These are phyloP conservation scores for Glycine soja DNA, from an alignment of 306 rosid genomes.

Conservation along the genomic window DNA sequence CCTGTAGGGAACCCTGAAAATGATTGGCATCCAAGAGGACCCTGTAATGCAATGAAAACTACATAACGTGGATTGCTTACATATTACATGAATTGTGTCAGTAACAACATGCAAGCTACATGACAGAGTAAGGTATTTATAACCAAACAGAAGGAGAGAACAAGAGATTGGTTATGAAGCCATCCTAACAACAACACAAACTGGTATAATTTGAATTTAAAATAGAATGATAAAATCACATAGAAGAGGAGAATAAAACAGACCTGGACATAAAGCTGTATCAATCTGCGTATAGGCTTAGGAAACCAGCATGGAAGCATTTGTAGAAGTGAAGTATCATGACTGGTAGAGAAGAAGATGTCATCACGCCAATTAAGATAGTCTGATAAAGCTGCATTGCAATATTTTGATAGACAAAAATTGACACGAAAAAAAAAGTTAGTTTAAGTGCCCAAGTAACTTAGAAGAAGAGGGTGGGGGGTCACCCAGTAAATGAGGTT, in stretches of 20 bases:
- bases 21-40: conserved; percentile 95
- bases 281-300: conserved; percentile 79
- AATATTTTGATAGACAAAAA: conserved; percentile 34
- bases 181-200: conserved; percentile 24
- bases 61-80: conserved; percentile 40
- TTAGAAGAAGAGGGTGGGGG: conserved; percentile 8
- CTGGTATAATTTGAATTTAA: conserved; percentile 24
- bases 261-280: conserved; percentile 93
- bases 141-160: conserved; percentile 19
- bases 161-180: conserved; percentile 25
- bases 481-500: conserved; percentile 34
- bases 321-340: conserved; percentile 89
- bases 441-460: conserved; percentile 41
- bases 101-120: conserved; percentile 42
- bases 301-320: conserved; percentile 99
- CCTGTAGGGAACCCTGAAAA: conserved; percentile 72
- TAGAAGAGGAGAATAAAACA: conserved; percentile 46
- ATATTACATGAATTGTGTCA: conserved; percentile 20
- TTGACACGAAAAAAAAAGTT: neutral
- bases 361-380: conserved; percentile 87
- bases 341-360: conserved; percentile 83
- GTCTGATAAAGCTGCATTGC: conserved; percentile 71
- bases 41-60: conserved; percentile 68
- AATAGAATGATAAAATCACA: conserved; percentile 16
- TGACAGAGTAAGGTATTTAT: conserved; percentile 13